Base-by-base conservation (phyloP, 257 asterid species). In the Fraxinus americana region DNA sequence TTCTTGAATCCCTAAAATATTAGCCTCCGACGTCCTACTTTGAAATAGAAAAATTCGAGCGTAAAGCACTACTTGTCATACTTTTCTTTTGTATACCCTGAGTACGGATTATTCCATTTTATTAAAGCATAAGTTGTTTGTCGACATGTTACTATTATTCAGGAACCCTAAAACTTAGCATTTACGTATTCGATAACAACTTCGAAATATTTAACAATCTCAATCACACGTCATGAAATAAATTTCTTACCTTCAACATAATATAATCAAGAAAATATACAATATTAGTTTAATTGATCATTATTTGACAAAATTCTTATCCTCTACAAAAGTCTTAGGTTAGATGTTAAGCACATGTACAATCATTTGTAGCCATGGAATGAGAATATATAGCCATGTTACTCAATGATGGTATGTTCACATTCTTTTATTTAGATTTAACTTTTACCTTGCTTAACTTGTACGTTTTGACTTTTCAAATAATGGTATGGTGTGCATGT, bases 271-370 rank as follows among this genome's bases (percentile, higher is more conserved):
- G 57, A 48, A 48, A 48, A 13, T 48, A 1, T 48, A 4, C 57
- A 48, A 48, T 1, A 48, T 48, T 48, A 48, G 5, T 48, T 48
- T 48, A 48, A 48, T 3, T 48, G 57, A 48, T 48, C n/a, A 48
- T 48, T 48, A 48, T 14, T 25, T 6, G 2, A 70, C 77, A 67
- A 67, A 57, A 73, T 67, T 75, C 32, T 59, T 30, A 76, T 71
- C 9, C 59, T 52, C 61, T 52, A 52, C n/a, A 52, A 52, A 38
- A 54, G 65, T 54, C 65, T 54, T 6, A 5, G 78, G 76, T 78
- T 71, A 79, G 63, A 75, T 75, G 81, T 45, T 16, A 45, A 57
- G 50, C 86, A 80, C 82, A 74, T 73, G 77, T 75, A 50, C 82
- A 72, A 77, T 50, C 74, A 72, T 82, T 83, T 59, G 70, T 34